Evolutionary conservation across 202 grass and related monocot species (phyloP), one percentile per base, ranked within the genome.

Genomic region (Zizania palustris): DNA sequence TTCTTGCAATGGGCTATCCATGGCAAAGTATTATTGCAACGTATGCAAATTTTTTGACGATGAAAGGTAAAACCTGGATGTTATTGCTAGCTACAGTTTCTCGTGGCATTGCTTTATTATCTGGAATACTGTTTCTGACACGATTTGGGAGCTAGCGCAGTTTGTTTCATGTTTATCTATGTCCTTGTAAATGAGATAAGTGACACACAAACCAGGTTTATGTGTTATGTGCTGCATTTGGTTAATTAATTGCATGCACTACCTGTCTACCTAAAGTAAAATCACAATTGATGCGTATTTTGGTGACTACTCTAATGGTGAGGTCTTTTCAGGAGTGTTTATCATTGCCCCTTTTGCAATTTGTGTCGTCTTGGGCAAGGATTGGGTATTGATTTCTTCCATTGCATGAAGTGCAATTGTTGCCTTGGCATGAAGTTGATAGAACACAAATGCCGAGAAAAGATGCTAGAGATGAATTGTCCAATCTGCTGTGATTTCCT

Each of bases 1-100:
- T 63, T 87, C 89, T 14, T 98, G 96, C 78, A 84, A 83, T 79
- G 89, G 80, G 46, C 57, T 95, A 43, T 87, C 91, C 19, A 98
- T 98, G 83, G 91, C 95, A 21, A 94, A 90, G 55, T 95, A 98
- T 56, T 90, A 88, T 70, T 98, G 96, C 70, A 92, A 57, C 65
- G 88, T 98, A 80, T 98, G 96, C 89, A 98, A 88, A 53, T 98
- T 98, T 85, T 98, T 98, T 81, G 96, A 98, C 36, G 96, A 98
- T 82, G 91, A 98, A 74, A 92, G 96, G 96, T 98, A 91, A 84
- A 70, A 4, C 6, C 4, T 73, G 58, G 66, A 43, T 63, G 6
- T 62, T 16, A 15, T 39, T 60, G 28, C 33, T 63, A 40, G 18
- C 45, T 60, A 65, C 45, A 66, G 10, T 13, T 72, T 70, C 4